These are phyloP conservation scores for Hypoxylon subgilvum DNA, from an alignment of 495 filamentous ascomycete genomes.

Conservation along the genomic window DNA sequence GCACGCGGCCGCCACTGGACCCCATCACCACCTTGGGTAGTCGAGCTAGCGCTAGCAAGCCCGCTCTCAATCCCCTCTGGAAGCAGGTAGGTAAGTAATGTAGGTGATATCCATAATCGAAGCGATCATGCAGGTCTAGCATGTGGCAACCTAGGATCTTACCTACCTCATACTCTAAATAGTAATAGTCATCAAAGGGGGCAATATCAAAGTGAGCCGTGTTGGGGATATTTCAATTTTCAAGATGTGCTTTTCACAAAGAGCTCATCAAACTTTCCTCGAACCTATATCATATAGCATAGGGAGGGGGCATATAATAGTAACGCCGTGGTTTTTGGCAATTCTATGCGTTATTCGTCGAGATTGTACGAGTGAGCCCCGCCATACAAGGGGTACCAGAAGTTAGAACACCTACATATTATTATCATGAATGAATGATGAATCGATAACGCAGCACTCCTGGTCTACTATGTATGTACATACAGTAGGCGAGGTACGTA, in stretches of 20 bases:
- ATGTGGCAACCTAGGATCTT: constrained; percentile 36
- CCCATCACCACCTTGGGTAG: constrained; percentile 6
- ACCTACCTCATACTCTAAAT: neutral
- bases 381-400: too few species aligned
- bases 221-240: constrained; percentile 21
- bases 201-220: constrained; percentile 25
- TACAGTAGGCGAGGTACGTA: too few species aligned
- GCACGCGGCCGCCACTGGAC: constrained; percentile 24
- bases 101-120: constrained; percentile 6
- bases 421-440: too few species aligned
- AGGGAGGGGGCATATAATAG: constrained; percentile 7
- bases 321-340: neutral
- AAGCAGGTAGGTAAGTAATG: neutral
- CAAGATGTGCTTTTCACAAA: neutral
- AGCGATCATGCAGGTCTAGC: constrained; percentile 29
- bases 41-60: neutral
- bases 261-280: constrained; percentile 27
- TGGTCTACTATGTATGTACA: too few species aligned
- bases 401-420: too few species aligned
- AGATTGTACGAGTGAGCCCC: too few species aligned
- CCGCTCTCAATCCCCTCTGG: neutral
- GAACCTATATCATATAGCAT: constrained; percentile 20
- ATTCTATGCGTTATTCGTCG: neutral
- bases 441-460: too few species aligned
- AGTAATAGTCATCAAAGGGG: constrained; percentile 18